These are phyloP conservation scores for Prunus salicina DNA, from an alignment of 306 rosid genomes.

Conservation along the genomic window DNA sequence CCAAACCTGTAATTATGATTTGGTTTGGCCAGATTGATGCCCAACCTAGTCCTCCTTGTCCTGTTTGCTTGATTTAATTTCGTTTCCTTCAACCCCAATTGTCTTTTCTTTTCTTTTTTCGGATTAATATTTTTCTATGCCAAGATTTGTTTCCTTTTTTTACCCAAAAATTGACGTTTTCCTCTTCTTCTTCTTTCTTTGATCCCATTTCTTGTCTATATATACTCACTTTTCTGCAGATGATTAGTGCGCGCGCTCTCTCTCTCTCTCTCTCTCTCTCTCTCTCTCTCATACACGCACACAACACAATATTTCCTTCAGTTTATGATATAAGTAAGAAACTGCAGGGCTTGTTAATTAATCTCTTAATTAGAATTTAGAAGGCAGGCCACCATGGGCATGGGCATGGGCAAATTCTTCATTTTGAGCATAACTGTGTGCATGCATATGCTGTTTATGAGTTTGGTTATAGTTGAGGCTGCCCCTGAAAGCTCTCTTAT, in stretches of 20 bases:
- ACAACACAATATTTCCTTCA: too few species aligned
- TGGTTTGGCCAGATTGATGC: too few species aligned
- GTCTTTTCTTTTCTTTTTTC: background rate
- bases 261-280: background rate
- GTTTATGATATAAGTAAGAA: background rate
- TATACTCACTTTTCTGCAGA: background rate
- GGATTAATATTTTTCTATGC: background rate
- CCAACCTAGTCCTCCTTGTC: too few species aligned
- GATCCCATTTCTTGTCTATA: slow-evolving; percentile 8
- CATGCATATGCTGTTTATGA: slow-evolving; percentile 7
- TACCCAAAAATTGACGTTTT: slow-evolving; percentile 4
- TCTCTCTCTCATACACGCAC: background rate
- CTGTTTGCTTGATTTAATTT: too few species aligned
- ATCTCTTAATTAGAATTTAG: background rate
- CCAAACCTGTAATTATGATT: too few species aligned
- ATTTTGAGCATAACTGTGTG: background rate
- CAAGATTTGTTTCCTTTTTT: slow-evolving; percentile 23
- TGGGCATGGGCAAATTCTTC: slow-evolving; percentile 21
- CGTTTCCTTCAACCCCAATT: background rate
- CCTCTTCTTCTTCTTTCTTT: background rate
- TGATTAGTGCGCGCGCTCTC: background rate
- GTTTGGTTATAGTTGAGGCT: slow-evolving; percentile 13
- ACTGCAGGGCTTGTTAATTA: background rate
- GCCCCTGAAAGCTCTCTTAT: slow-evolving; percentile 31
- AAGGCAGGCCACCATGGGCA: background rate